Base-by-base conservation (phyloP, 176 grass and related monocot species). In the Cenchrus purpureus region DNA sequence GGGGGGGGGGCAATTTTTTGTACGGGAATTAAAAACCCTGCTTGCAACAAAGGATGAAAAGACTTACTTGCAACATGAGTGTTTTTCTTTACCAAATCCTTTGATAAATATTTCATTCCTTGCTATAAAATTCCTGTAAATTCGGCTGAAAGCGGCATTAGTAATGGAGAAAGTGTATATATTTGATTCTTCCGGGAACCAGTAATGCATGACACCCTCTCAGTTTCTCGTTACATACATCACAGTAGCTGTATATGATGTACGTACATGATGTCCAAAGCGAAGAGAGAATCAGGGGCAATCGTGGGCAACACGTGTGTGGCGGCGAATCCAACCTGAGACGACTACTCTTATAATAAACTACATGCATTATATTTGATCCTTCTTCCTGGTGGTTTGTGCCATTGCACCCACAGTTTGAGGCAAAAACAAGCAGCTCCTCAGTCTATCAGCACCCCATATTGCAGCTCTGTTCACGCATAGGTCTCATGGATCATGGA, bases 361-460 rank as follows among this genome's bases (percentile, higher is more conserved):
- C 4, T 31, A 31, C 31, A 76, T 59, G 32, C 15, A 42, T 58
- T 17, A 55, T 16, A 55, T 57, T 46, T 68, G 66, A 42, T 68
- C 65, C 34, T 42, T 42, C 13, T 17, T 6, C 59, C 59, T 44
- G 44, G 69, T 17, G 14, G 54, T 77, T 58, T 81, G 14, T 63
- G 14, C 15, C 17, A 19, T 54, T 69, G 79, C 50, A 55, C 64
- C 79, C 79, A 81, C 79, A 6, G 79, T 56, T 81, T 68, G 50
- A 25, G 29, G 32, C 64, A 56, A 68, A 68, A 56, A 69, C 79
- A 66, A 68, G 17, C 28, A 32, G 77, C 77, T 9, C 7, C 34
- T 34, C 14, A 6, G 4, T 69, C 67, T 7, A 45, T 69, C 37
- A 44, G 66, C 66, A 69, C 8, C 19, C 37, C 7, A 46, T 15